Conservation (phyloP, 2,329 filamentous ascomycete genomes). For the Verticillium klebahnii region DNA sequence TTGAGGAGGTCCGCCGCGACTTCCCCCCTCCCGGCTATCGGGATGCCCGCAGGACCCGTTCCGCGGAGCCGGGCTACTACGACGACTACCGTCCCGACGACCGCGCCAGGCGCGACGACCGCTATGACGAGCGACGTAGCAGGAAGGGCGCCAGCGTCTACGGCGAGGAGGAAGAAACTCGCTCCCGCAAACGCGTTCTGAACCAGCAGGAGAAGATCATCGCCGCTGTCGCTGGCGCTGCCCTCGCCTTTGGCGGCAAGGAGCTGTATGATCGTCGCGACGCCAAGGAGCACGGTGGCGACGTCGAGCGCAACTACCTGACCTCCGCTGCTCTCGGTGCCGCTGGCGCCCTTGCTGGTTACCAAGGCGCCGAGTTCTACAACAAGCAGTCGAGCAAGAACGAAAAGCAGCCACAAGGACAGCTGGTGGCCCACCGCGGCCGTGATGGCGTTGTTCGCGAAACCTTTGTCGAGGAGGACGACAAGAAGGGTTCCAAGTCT, state of each 20-base stretch:
- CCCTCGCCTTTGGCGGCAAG: conserved; percentile 61
- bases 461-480: conserved; percentile 48
- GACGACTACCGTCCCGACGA: conserved; percentile 42
- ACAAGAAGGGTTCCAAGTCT: conserved; percentile 58
- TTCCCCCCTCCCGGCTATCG: conserved; percentile 68
- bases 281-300: conserved; percentile 42
- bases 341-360: conserved; percentile 59
- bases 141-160: conserved; percentile 47
- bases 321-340: conserved; percentile 58
- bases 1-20: conserved; percentile 81
- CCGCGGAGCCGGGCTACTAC: conserved; percentile 56
- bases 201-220: conserved; percentile 63
- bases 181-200: conserved; percentile 44
- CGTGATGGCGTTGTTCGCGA: conserved; percentile 47
- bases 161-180: conserved; percentile 56
- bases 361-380: conserved; percentile 59
- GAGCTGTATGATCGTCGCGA: conserved; percentile 62
- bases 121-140: conserved; percentile 42
- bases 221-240: conserved; percentile 60
- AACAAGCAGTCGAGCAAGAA: conserved; percentile 54
- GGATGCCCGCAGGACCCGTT: conserved; percentile 58
- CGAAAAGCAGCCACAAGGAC: conserved; percentile 42
- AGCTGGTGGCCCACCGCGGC: conserved; percentile 47
- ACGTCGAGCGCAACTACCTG: conserved; percentile 54
- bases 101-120: conserved; percentile 38